A percentile compares a stretch with the other conserved stretches of the same genome.
Evolutionary conservation across 257 asterid genomes (phyloP).

Genomic region (Henckelia pumila): DNA sequence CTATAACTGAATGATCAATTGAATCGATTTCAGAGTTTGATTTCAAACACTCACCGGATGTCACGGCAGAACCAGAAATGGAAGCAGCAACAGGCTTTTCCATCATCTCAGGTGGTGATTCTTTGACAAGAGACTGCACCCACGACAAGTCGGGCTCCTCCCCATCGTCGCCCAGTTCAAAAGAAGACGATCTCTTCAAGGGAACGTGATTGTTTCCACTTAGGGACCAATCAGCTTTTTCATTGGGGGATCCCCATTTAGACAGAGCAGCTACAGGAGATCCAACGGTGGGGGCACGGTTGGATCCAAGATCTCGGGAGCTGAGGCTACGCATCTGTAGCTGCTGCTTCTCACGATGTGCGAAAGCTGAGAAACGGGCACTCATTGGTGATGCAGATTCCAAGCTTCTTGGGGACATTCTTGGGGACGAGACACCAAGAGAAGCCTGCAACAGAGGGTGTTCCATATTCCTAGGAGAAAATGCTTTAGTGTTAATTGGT

Average conservation of each 20-base stretch:
- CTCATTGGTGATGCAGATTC: conserved; percentile 85
- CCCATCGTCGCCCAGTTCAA: conserved; percentile 39
- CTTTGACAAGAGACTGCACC: conserved; percentile 97
- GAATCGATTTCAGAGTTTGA: conserved; percentile 51
- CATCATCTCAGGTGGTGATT: conserved; percentile 88
- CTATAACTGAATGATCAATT: conserved; percentile 72
- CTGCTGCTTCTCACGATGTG: conserved; percentile 69
- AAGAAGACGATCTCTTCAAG: conserved; percentile 40
- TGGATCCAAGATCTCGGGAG: conserved; percentile 62
- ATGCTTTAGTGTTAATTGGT: conserved; percentile 63
- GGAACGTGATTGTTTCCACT: conserved; percentile 50
- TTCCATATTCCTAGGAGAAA: conserved; percentile 70
- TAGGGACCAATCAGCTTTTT: conserved; percentile 72
- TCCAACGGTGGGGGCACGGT: conserved; percentile 38
- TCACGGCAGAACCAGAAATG: conserved; percentile 46
- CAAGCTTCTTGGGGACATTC: conserved; percentile 80
- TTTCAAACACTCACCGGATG: conserved; percentile 86
- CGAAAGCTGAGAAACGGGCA: conserved; percentile 51
- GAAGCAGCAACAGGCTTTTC: conserved; percentile 50
- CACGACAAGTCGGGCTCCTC: conserved; percentile 88
- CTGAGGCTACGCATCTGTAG: conserved; percentile 66
- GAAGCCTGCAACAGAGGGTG: conserved; percentile 78
- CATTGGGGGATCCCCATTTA: conserved; percentile 69
- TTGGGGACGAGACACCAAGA: conserved; percentile 67
- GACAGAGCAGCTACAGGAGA: conserved; percentile 59